Evolutionary conservation across 495 filamentous ascomycete genomes (phyloP), one percentile per base, ranked within the genome.

Genomic region (Hypoxylon lenormandii): DNA sequence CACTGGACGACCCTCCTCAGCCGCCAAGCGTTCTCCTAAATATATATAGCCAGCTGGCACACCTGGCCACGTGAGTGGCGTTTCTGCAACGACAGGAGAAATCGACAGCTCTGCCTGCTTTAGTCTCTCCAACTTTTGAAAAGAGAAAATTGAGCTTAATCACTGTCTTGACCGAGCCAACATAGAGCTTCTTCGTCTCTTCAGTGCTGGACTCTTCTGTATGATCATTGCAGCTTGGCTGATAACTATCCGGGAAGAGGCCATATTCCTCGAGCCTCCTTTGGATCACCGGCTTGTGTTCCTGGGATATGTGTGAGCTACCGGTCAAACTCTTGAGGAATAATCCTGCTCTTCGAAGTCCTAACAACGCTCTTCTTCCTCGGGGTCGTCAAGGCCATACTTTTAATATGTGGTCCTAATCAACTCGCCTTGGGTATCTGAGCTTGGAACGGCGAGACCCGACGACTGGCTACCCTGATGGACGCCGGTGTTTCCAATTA

Each of bases 381-480:
- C 51, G 13, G 21, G 60, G 64, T 72, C 80, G 63, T 78, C 69
- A 2, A 88, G 69, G 1, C 79, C 79, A 16, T 80, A 80, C 1
- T 61, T 53, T 0, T 53, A 28, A 59, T 89, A 88, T 15, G 79
- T 79, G 0, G 73, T 77, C 8, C 84, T 80, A 51, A 91, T 84
- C 0, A 90, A 76, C 12, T 80, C 83, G 13, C 85, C 77, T 21
- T 45, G 42, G 8, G 42, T 4, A 21, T 10, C 42, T 2, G 42
- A 15, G 42, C 16, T 45, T 15, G 42, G 46, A 4, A 60, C 76
- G 7, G 76, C 77, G 40, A 80, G 76, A 18, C 73, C 76, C 16
- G 73, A 70, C 1, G 79, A 76, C 42, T 79, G 81, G 38, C 85
- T 84, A 59, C 88, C 85, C 33, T 86, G 78, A 59, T 90, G 89